Evolutionary conservation across 2,329 filamentous ascomycete species (phyloP), one percentile per base, ranked within the genome.

Genomic region (Microascus cirrosus): DNA sequence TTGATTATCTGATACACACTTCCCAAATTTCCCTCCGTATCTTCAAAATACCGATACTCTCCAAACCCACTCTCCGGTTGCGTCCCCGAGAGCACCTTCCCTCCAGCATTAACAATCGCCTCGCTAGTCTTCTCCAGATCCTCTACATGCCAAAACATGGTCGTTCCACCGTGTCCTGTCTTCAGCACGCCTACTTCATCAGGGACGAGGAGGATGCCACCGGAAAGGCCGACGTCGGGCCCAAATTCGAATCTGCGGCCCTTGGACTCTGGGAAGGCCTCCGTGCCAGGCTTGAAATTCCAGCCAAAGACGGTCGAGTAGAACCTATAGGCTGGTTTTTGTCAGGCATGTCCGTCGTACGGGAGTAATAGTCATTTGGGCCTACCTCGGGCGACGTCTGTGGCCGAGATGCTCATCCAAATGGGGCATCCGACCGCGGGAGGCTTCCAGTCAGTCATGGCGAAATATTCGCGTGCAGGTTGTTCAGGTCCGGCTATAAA

Each of bases 21-120:
- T 1, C 68, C 67, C 53, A 68, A 59, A 35, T 63, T 68, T 11
- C 68, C 68, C 58, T 70, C 68, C 1, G 65, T 67, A 50, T 70
- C 68, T 52, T 67, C 61, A 57, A 70, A 70, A 57, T 64, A 68
- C 2, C 68, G 63, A 24, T 64, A 67, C 34, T 67, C 25, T 1
- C 67, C 68, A 56, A 45, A 52, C 8, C 65, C 61, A 1, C 68
- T 63, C 53, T 69, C 67, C 52, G 66, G 66, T 24, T 62, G 60
- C 50, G 64, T 62, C 6, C 61, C 62, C 6, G 60, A 67, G 51
- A 70, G 28, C 61, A 70, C 64, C 55, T 66, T 68, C 0, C 68
- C 68, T 0, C 68, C 68, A 1, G 65, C 65, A 6, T 62, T 59
- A 39, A 68, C 63, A 42, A 69, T 67, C 22, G 61, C 24, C 4